Percentiles rank a stretch among this genome's conserved stretches.
These are phyloP conservation scores for Pleurotus platypus DNA, from an alignment of 768 basidiomycete genomes.

Conservation along the genomic window DNA sequence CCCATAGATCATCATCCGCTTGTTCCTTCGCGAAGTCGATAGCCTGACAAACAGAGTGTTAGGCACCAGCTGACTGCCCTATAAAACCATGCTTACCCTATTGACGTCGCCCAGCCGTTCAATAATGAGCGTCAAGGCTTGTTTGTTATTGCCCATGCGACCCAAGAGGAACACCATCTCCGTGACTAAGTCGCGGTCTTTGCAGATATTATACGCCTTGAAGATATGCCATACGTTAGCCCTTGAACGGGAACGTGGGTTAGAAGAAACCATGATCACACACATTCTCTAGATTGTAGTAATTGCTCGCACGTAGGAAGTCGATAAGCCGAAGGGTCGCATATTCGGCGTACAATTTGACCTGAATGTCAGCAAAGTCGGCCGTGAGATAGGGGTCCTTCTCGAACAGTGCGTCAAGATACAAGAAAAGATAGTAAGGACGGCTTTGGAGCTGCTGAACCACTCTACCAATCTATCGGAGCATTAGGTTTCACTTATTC, in stretches of 20 bases:
- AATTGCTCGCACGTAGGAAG: slow-evolving; percentile 86
- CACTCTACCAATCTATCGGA: slow-evolving; percentile 74
- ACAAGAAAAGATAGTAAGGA: slow-evolving; percentile 85
- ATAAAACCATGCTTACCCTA: slow-evolving; percentile 44
- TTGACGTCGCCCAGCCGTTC: slow-evolving; percentile 92
- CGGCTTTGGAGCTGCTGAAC: slow-evolving; percentile 79
- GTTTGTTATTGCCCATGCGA: slow-evolving; percentile 96
- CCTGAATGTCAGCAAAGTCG: slow-evolving; percentile 83
- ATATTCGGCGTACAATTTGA: slow-evolving; percentile 90
- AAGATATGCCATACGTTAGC: neutral
- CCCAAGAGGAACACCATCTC: slow-evolving; percentile 99
- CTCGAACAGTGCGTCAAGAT: slow-evolving; percentile 85
- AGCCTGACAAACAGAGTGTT: slow-evolving; percentile 44
- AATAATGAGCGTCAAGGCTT: slow-evolving; percentile 91
- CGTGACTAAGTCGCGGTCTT: slow-evolving; percentile 78
- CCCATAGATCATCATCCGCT: slow-evolving; percentile 96
- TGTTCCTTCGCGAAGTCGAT: slow-evolving; percentile 99
- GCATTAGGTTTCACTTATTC: neutral
- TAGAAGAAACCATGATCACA: too few species aligned
- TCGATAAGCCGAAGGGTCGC: slow-evolving; percentile 78
- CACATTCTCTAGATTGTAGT: slow-evolving; percentile 86
- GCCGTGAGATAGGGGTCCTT: slow-evolving; percentile 80
- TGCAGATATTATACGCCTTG: slow-evolving; percentile 85
- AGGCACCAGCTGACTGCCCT: neutral
- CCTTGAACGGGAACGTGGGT: too few species aligned